A percentile compares a stretch with the other conserved stretches of the same genome.
These are phyloP conservation scores for Plasmopara muralis DNA, from an alignment of 352 stramenopile genomes.

Conservation along the genomic window DNA sequence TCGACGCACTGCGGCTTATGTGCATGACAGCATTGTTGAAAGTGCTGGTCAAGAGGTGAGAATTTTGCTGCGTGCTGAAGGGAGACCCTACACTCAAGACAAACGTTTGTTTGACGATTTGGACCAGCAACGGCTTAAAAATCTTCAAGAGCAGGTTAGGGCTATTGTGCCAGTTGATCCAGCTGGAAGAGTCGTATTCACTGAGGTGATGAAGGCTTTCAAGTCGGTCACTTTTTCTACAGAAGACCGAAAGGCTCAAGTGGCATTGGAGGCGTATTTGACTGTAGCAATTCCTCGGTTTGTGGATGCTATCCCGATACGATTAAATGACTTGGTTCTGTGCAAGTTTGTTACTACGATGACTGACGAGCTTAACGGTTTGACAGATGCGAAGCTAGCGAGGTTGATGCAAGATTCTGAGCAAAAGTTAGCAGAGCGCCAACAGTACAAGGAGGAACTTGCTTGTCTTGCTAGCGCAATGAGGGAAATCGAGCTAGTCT, in stretches of 20 bases:
- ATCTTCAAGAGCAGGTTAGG: slow-evolving; percentile 16
- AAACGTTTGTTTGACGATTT: slow-evolving; percentile 23
- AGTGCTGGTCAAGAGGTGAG: slow-evolving; percentile 14
- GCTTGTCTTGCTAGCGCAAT: slow-evolving; percentile 25
- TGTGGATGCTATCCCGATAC: slow-evolving; percentile 30
- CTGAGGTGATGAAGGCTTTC: slow-evolving; percentile 14
- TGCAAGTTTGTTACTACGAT: slow-evolving; percentile 24
- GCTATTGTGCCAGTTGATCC: slow-evolving; percentile 1
- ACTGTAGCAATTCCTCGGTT: slow-evolving; percentile 30
- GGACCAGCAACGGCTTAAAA: slow-evolving; percentile 11
- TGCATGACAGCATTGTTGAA: slow-evolving; percentile 13
- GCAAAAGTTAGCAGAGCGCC: slow-evolving; percentile 16
- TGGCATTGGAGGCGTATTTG: slow-evolving; percentile 29
- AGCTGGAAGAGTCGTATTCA: slow-evolving; percentile 8
- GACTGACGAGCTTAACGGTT: slow-evolving; percentile 20
- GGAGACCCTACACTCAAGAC: slow-evolving; percentile 37
- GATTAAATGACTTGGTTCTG: slow-evolving; percentile 29
- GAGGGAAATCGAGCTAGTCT: slow-evolving; percentile 31
- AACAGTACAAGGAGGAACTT: slow-evolving; percentile 24
- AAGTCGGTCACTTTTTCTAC: slow-evolving; percentile 5
- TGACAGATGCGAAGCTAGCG: slow-evolving; percentile 32
- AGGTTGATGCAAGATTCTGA: slow-evolving; percentile 32
- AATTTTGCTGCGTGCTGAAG: slow-evolving; percentile 20
- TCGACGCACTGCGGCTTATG: slow-evolving; percentile 1
- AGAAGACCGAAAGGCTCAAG: slow-evolving; percentile 26